Evolutionary conservation across 2,329 filamentous ascomycete genomes (phyloP).

Genomic region (Ophiostoma australiae): DNA sequence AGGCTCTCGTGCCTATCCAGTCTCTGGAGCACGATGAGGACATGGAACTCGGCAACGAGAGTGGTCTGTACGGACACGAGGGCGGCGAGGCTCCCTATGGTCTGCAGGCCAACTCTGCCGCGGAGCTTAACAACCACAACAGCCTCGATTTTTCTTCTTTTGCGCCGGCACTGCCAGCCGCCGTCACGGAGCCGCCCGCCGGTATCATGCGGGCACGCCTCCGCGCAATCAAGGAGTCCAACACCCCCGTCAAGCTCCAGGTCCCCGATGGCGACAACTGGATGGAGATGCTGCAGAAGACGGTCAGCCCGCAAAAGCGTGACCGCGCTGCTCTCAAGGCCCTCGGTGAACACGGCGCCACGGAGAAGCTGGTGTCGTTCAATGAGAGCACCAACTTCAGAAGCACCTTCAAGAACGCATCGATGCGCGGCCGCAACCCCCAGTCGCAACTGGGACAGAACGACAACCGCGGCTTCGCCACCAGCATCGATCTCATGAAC

Average conservation of each 20-base stretch:
- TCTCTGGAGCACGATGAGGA: constrained; percentile 57
- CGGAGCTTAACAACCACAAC: constrained; percentile 51
- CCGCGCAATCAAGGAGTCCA: constrained; percentile 58
- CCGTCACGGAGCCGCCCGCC: constrained; percentile 51
- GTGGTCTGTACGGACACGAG: constrained; percentile 61
- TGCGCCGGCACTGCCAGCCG: constrained; percentile 44
- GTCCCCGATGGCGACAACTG: constrained; percentile 74
- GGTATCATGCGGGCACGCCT: constrained; percentile 60
- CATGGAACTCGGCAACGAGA: constrained; percentile 69
- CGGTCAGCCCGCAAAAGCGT: constrained; percentile 88
- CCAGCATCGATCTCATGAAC: constrained; percentile 93
- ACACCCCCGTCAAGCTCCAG: constrained; percentile 54
- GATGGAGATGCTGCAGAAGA: constrained; percentile 89
- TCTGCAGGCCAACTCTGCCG: constrained; percentile 66
- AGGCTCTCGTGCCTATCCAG: constrained; percentile 51
- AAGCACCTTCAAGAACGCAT: constrained; percentile 31
- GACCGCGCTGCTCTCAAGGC: constrained; percentile 68
- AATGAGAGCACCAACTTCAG: constrained; percentile 33
- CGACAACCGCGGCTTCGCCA: constrained; percentile 66
- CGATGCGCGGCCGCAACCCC: constrained; percentile 34
- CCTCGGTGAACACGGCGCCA: constrained; percentile 54
- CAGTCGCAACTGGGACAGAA: constrained; percentile 29
- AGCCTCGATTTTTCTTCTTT: constrained; percentile 43
- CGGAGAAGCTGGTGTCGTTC: constrained; percentile 41
- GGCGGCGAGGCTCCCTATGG: constrained; percentile 76